Base-by-base conservation (phyloP, 441 rosid species). In the Pelargonium cotyledonis region DNA sequence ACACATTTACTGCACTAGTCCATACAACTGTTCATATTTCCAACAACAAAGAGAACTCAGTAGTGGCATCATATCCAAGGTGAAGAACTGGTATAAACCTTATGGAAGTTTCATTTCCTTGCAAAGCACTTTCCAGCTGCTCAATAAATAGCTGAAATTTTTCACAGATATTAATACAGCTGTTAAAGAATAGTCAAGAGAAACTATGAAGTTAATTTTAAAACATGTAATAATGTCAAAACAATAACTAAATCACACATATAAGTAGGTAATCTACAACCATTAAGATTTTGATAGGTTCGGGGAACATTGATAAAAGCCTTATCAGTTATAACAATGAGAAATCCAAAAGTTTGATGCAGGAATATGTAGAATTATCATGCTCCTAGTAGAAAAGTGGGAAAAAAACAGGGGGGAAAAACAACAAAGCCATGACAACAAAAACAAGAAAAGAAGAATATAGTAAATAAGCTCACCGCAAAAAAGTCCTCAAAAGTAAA, bases 401-500 rank as follows among this genome's bases (percentile, higher is more conserved):
- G 11, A 3, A 47, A 47, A 47, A 47, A 10, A 12, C 15, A 5
- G 3, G 57, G 6, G 16, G 14, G 12, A 14, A 49, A 11, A 49
- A 49, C 16, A 49, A 49, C 14, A 49, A 49, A 49, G 57, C 15
- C 6, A 8, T 15, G 43, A 40, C 43, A 8, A 40, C 7, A 40
- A 40, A 40, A 40, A 40, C 43, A 40, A 40, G 43, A 40, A 40
- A 40, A 40, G n/a, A 19, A 68, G 68, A 68, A 63, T 19, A 62
- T 16, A 72, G 18, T 9, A 4, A 35, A 49, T 57, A 16, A 51
- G 40, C 23, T 83, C 86, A 92, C 98, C 86, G 89, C 72, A 74
- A 95, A 95, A 80, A 90, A 92, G 78, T 95, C 99, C 81, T 95
- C 97, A 73, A 92, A 95, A 3, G 98, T 92, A 66, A 95, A 90